These are phyloP conservation scores for Geotrichum europaeum DNA, from an alignment of 1,139 yeast genomes.

Conservation along the genomic window DNA sequence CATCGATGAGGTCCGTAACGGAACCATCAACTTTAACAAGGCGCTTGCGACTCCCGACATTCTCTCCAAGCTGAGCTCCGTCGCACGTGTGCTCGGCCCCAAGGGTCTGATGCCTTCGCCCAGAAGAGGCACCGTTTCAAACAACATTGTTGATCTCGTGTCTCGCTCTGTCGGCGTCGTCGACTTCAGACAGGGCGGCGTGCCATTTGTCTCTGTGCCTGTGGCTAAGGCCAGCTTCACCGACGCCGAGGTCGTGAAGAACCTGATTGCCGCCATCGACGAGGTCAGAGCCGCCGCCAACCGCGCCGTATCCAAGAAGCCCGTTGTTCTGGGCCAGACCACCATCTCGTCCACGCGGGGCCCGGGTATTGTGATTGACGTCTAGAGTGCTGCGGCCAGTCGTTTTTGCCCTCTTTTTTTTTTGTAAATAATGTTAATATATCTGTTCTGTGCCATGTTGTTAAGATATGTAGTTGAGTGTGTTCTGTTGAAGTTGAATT, in stretches of 20 bases:
- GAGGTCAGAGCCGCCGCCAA: conserved; percentile 58
- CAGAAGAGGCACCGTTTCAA: conserved; percentile 81
- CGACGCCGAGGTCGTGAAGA: conserved; percentile 68
- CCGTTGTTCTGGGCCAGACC: conserved; percentile 66
- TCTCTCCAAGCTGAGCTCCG: conserved; percentile 46
- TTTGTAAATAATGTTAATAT: background rate
- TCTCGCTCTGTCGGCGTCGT: conserved; percentile 56
- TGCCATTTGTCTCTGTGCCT: conserved; percentile 48
- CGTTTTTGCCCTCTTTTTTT: background rate
- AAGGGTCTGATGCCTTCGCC: conserved; percentile 82
- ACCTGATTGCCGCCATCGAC: conserved; percentile 62
- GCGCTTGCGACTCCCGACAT: conserved; percentile 85
- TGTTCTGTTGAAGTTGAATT: background rate
- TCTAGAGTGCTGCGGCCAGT: conserved; percentile 26
- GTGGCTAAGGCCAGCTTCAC: conserved; percentile 64
- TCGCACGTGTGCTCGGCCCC: conserved; percentile 82
- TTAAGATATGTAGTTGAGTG: background rate
- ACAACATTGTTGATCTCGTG: conserved; percentile 53
- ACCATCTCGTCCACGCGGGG: conserved; percentile 68
- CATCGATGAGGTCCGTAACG: conserved; percentile 55
- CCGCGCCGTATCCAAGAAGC: conserved; percentile 47
- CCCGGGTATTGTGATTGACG: conserved; percentile 72
- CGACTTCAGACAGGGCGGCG: conserved; percentile 61
- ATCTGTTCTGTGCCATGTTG: background rate
- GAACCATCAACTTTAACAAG: conserved; percentile 62